Base-by-base conservation (phyloP, 2,329 filamentous ascomycete genomes). In the Trichoderma sp. region DNA sequence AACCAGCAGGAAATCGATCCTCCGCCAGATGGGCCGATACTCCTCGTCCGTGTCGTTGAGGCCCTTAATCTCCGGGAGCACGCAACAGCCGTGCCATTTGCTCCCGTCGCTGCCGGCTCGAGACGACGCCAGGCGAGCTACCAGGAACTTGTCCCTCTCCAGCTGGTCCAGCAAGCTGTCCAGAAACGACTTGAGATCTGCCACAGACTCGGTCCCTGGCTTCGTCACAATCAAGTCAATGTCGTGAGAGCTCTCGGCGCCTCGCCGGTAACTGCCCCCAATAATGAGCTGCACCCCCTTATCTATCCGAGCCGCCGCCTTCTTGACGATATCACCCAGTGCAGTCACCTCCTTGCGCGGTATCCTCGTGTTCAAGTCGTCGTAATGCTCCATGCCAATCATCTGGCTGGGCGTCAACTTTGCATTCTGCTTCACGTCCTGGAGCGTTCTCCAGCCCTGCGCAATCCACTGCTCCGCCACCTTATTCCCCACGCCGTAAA, bases 11-110 rank as follows among this genome's bases (percentile, higher is more conserved):
- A 97, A 86, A 75, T 97, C 94, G 69, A 97, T 90, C 2, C 93
- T 87, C 9, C 93, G 86, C 93, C 93, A 97, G 1, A 86, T 76
- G 0, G 81, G 81, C 4, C 74, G 75, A 60, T 79, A 77, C 10
- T 25, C 22, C 27, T 17, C 6, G 15, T 15, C n/a, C 3, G 17
- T 39, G n/a, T 61, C 58, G 29, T 77, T 70, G 74, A 81, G 67
- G 32, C 77, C 79, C 2, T 72, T 73, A 25, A 71, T 70, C 63
- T 73, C 67, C 0, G 92, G 90, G 0, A 97, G 81, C 12, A 89
- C 86, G 45, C 91, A 95, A 63, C 91, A 94, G 4, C 94, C 94
- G 71, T 96, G 92, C 92, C 93, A 97, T 80, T 95, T 96, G 27
- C 89, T 91, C 0, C 91, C 90, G 25, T 86, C 77, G 8, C 73